phyloP scores from a whole-genome alignment of 176 grass and related monocot genomes.

The Triticum dicoccoides region DNA sequence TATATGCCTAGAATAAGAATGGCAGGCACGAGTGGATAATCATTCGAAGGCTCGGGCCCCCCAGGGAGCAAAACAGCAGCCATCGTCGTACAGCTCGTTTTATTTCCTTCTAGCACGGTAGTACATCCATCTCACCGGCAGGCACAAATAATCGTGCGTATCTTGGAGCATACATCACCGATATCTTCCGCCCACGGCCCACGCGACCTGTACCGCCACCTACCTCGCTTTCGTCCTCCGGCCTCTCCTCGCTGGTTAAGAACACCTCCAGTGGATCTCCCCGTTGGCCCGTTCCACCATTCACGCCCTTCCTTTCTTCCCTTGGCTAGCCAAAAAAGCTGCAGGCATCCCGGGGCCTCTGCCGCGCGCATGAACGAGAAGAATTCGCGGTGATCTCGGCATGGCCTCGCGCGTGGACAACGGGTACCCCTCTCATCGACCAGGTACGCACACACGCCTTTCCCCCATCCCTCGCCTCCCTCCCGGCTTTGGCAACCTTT shows the following conservation, averaged over 20 bases:
- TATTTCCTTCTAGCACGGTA: background rate
- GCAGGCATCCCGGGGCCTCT: background rate
- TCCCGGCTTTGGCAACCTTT: slow-evolving; percentile 20
- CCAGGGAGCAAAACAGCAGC: background rate
- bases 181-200: slow-evolving; percentile 30
- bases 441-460: background rate
- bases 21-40: slow-evolving; percentile 1
- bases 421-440: slow-evolving; percentile 22
- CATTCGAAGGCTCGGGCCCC: background rate
- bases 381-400: background rate
- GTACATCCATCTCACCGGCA: background rate
- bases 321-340: background rate
- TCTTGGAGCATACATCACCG: slow-evolving; percentile 32
- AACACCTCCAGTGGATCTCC: background rate
- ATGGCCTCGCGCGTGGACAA: slow-evolving; percentile 47
- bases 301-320: background rate
- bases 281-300: background rate
- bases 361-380: slow-evolving; percentile 1
- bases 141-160: slow-evolving; percentile 42
- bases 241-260: background rate
- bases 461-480: background rate
- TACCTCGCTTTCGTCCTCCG: background rate
- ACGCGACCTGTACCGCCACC: slow-evolving; percentile 13
- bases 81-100: background rate
- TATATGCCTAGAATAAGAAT: background rate